Conservation (phyloP, 805 yeast genomes). For the Ogataea trehaloabstinens region DNA sequence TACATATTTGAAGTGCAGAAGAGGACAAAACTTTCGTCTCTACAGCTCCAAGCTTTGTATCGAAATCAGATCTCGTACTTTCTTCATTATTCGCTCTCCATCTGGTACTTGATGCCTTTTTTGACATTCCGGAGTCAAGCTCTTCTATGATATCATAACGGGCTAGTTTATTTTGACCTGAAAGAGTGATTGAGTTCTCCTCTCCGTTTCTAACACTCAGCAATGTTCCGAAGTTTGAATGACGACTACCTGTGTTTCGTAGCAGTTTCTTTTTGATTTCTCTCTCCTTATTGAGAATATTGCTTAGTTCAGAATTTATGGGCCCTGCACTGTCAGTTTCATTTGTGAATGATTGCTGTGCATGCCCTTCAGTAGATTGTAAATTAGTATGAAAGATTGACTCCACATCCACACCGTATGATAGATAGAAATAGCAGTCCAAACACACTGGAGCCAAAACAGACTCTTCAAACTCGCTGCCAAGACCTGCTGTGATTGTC, state of each 20-base stretch:
- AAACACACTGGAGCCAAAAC: conserved; percentile 60
- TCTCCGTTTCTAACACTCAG: conserved; percentile 67
- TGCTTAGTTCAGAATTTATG: conserved; percentile 37
- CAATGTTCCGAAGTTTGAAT: conserved; percentile 88
- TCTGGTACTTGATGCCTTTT: conserved; percentile 45
- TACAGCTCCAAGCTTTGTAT: conserved; percentile 23
- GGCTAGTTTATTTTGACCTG: conserved; percentile 59
- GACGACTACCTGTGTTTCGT: conserved; percentile 45
- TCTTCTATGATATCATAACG: conserved; percentile 52
- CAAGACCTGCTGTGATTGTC: conserved; percentile 67
- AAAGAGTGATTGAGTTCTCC: conserved; percentile 56
- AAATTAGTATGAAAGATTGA: conserved; percentile 19
- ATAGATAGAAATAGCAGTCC: conserved; percentile 66
- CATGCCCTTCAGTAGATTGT: not conserved
- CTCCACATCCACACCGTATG: conserved; percentile 53
- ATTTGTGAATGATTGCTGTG: not conserved
- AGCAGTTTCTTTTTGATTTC: conserved; percentile 38
- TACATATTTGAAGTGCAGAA: conserved; percentile 32
- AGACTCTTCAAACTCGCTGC: conserved; percentile 58
- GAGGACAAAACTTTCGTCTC: conserved; percentile 31
- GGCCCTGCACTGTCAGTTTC: not conserved
- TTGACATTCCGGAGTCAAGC: conserved; percentile 61
- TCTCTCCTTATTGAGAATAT: conserved; percentile 60
- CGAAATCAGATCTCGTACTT: conserved; percentile 29
- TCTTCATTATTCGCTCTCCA: conserved; percentile 17